Evolutionary conservation across 371 early-diverging fungal species (phyloP).

Genomic region (Rhizopus stolonifer): DNA sequence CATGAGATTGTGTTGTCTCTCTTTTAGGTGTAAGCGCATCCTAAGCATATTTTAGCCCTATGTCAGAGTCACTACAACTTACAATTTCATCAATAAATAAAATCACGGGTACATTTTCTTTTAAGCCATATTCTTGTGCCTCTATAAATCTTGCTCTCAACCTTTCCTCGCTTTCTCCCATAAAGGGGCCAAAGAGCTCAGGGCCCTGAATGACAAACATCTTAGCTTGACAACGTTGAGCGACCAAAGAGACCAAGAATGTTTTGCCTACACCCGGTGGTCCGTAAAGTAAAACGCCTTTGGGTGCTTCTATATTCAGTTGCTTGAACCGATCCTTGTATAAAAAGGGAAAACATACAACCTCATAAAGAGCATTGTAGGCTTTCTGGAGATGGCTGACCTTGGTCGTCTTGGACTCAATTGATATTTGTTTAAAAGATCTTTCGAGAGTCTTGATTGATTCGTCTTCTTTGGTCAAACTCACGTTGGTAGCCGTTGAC

Average conservation of each 20-base stretch:
- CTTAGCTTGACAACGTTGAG: constrained; percentile 59
- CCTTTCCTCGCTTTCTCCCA: constrained; percentile 94
- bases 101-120: constrained; percentile 64
- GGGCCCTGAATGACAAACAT: constrained; percentile 80
- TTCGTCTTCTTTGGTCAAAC: constrained; percentile 11
- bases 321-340: constrained; percentile 63
- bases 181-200: constrained; percentile 86
- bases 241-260: constrained; percentile 69
- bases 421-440: constrained; percentile 7
- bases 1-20: constrained; percentile 73
- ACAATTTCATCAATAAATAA: constrained; percentile 99
- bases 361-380: constrained; percentile 68
- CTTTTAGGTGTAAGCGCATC: constrained; percentile 94
- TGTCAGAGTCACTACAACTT: constrained; percentile 15
- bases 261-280: constrained; percentile 98
- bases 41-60: constrained; percentile 26
- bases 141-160: constrained; percentile 83
- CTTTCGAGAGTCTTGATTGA: constrained; percentile 14
- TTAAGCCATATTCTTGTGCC: constrained; percentile 57
- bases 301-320: constrained; percentile 80
- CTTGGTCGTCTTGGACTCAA: constrained; percentile 29
- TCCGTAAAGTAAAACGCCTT: constrained; percentile 88
- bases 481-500: constrained; percentile 10
- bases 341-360: constrained; percentile 77
- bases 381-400: constrained; percentile 44